Base-by-base conservation (phyloP, 1,284 basidiomycete species). In the Takashimella koratensis region DNA sequence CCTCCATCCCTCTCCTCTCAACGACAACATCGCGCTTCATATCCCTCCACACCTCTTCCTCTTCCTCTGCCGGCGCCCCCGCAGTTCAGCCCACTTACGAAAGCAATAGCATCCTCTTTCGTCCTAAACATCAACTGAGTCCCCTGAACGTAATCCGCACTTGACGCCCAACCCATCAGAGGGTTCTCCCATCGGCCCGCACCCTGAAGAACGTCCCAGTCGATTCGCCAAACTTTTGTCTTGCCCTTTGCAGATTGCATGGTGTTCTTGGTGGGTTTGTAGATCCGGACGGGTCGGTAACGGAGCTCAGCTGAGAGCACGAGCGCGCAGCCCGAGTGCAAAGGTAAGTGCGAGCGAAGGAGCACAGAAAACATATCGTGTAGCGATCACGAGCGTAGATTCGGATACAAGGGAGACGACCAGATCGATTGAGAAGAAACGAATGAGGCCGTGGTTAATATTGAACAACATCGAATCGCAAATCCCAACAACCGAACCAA, bases 101-200 rank as follows among this genome's bases (percentile, higher is more conserved):
- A 98, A 71, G 91, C 88, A 58, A 96, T 82, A 22, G 96, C 95
- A 68, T 93, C 92, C 71, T 94, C 91, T 77, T 89, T 90, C 49
- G 85, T 86, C 63, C 83, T 82, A 83, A 98, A 98, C 43, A 86
- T 83, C 68, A 98, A 66, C 16, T 86, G 84, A 2, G 90, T 90
- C 25, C 89, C 93, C 76, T 98, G 95, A 86, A 98, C 88, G 78
- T 97, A 98, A 77, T 98, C 95, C 57, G 91, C 95, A 52, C 86
- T 89, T 77, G 86, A 88, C 1, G 93, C 93, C 83, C 85, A 98
- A 52, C 95, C 95, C 90, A 98, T 98, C 66, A 98, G 77, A n/a
- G 92, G 91, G 74, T 98, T 98, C 82, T 97, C 93, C 95, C 95
- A 98, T 57, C 95, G 83, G 12, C 89, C 93, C 27, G 83, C 86